These are phyloP conservation scores for Digitaria exilis DNA, from an alignment of 202 grass and related monocot genomes.

Conservation along the genomic window DNA sequence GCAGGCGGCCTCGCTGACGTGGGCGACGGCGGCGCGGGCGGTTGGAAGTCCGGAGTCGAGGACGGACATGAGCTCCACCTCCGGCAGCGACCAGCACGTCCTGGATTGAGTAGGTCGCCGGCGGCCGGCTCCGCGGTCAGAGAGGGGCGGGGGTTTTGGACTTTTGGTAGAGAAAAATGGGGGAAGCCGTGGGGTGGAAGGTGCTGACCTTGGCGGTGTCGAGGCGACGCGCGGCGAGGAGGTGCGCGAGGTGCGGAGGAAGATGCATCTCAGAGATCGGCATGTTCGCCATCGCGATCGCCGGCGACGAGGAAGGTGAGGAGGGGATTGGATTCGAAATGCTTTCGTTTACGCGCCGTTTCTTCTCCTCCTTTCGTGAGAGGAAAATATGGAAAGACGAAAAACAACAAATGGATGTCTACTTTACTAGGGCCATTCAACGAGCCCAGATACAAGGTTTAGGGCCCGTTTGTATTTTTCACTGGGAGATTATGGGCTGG, in stretches of 20 bases:
- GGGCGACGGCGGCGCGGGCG: slow-evolving; percentile 54
- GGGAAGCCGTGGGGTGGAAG: neutral
- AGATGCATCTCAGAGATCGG: slow-evolving; percentile 75
- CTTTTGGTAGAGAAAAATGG: neutral
- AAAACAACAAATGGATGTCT: no score
- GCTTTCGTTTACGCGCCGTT: neutral
- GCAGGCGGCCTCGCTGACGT: slow-evolving; percentile 75
- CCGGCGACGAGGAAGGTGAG: neutral
- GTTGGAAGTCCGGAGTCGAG: slow-evolving; percentile 59
- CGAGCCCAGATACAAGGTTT: no score
- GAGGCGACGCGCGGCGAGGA: slow-evolving; percentile 84
- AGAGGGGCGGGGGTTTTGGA: neutral
- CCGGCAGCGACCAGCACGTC: slow-evolving; percentile 85
- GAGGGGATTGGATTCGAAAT: slow-evolving; percentile 10
- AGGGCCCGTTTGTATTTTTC: no score
- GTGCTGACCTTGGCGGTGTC: slow-evolving; percentile 66
- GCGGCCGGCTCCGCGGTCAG: neutral
- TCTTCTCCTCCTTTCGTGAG: neutral
- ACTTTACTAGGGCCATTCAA: no score
- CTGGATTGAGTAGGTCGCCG: slow-evolving; percentile 32
- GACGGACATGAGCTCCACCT: slow-evolving; percentile 76
- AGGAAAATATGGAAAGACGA: no score
- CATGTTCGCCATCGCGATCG: slow-evolving; percentile 71
- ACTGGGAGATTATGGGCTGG: no score
- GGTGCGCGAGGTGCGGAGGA: slow-evolving; percentile 60